Percentiles rank a stretch among this genome's conserved stretches.
Conservation (phyloP, 2,329 filamentous ascomycete species). For the Colletotrichum echinochloae region DNA sequence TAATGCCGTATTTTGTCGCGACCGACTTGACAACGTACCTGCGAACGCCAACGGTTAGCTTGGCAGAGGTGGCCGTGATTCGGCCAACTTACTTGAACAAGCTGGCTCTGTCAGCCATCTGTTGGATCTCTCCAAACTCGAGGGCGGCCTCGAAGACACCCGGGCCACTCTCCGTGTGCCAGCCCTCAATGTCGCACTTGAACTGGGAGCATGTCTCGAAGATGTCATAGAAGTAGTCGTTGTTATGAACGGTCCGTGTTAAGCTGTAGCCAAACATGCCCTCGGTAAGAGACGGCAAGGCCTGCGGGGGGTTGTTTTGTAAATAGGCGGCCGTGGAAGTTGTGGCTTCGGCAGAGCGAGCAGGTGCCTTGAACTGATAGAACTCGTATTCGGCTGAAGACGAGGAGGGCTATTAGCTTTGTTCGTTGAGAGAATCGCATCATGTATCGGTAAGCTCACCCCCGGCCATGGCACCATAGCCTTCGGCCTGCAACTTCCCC, state of each 20-base stretch:
- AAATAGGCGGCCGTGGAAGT: slow-evolving; percentile 81
- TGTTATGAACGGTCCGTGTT: slow-evolving; percentile 87
- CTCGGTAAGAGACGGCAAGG: slow-evolving; percentile 85
- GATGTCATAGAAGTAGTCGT: slow-evolving; percentile 91
- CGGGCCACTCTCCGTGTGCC: slow-evolving; percentile 94
- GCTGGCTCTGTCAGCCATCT: slow-evolving; percentile 92
- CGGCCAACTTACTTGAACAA: slow-evolving; percentile 81
- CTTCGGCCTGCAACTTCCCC: slow-evolving; percentile 73
- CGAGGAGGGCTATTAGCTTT: slow-evolving; percentile 1
- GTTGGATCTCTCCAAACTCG: slow-evolving; percentile 86
- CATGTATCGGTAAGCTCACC: slow-evolving; percentile 64
- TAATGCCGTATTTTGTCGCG: slow-evolving; percentile 88
- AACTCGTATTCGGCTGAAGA: slow-evolving; percentile 91
- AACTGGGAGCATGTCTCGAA: slow-evolving; percentile 85
- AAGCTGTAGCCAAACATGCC: slow-evolving; percentile 97
- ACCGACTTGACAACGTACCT: slow-evolving; percentile 90
- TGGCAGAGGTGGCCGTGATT: not conserved
- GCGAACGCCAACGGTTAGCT: slow-evolving; percentile 13
- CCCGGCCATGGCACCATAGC: slow-evolving; percentile 89
- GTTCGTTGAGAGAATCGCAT: not conserved
- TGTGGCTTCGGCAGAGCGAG: slow-evolving; percentile 61
- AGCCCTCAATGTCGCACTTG: slow-evolving; percentile 86
- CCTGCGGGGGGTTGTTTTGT: slow-evolving; percentile 75
- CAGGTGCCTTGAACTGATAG: slow-evolving; percentile 85
- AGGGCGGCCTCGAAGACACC: slow-evolving; percentile 96